Evolutionary conservation across 2,329 filamentous ascomycete genomes (phyloP), one percentile per base, ranked within the genome.

Genomic region (Apiospora saccharicola): DNA sequence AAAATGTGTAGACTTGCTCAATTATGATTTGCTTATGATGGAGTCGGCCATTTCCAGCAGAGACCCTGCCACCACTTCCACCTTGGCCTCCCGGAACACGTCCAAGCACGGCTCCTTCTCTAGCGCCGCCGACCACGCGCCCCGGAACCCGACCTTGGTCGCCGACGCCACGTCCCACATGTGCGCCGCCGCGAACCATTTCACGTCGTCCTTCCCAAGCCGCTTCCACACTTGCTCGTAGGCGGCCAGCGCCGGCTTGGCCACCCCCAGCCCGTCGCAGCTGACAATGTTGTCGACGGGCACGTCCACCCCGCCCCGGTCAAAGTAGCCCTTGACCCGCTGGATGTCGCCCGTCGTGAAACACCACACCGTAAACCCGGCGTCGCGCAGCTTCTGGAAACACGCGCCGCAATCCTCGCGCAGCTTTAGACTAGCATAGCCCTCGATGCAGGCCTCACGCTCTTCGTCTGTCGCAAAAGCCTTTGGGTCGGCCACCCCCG

Each of bases 141-240:
- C 86, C 70, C 83, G 85, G 77, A 90, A 80, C 74, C 87, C 87
- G n/a, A 82, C 83, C 71, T 81, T 82, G 68, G 82, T 82, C 12
- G 88, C 88, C 4, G 87, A 86, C 24, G 83, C 83, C 1, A 88
- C 87, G 80, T 90, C 88, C 89, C 88, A 90, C 83, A 87, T 86
- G 79, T 90, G 89, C 30, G 87, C 88, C 0, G 89, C 88, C 0
- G 87, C 88, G 77, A 90, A 90, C 88, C 88, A 90, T 67, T 83
- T 83, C 73, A 85, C 80, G 0, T 80, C 79, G 0, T 57, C 71
- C 22, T 76, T 75, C 0, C 75, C 82, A 71, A 89, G 83, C 68
- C 77, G 79, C n/a, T 82, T 81, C 46, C 86, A 78, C 7, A 87
- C 77, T 0, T 82, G 80, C 73, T 78, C 76, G 75, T 90, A 90